Percentiles rank a stretch among this genome's conserved stretches.
Evolutionary conservation across 352 stramenopile genomes (phyloP).

Genomic region (Phytophthora sp.): DNA sequence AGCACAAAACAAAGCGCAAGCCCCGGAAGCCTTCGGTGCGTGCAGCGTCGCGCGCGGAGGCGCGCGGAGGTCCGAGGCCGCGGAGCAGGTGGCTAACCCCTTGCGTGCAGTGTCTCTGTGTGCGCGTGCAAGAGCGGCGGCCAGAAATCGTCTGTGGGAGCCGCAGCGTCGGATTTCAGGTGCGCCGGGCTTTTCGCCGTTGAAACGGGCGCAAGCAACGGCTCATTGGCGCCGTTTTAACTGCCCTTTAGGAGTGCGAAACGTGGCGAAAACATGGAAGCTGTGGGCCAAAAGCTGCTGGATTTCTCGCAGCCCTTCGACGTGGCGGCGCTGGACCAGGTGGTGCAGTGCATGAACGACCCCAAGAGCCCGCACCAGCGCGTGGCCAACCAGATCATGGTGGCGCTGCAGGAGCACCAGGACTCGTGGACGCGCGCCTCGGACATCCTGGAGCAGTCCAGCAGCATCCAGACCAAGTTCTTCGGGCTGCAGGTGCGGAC

Average conservation of each 20-base stretch:
- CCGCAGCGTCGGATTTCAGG: conserved; percentile 24
- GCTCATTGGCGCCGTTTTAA: too few relatives aligned
- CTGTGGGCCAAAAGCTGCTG: conserved; percentile 90
- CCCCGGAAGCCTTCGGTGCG: conserved; percentile 21
- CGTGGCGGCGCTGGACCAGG: conserved; percentile 95
- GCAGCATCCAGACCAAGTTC: conserved; percentile 90
- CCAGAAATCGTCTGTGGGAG: conserved; percentile 3
- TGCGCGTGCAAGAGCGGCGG: conserved; percentile 26
- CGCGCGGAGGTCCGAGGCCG: too few relatives aligned
- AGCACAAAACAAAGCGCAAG: conserved; percentile 33
- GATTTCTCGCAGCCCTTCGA: conserved; percentile 97
- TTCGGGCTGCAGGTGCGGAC: conserved; percentile 90
- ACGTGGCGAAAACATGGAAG: conserved; percentile 69
- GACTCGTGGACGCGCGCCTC: conserved; percentile 94
- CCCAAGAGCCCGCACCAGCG: conserved; percentile 93
- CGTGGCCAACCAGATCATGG: conserved; percentile 94
- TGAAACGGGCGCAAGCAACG: too few relatives aligned
- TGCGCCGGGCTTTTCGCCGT: too few relatives aligned
- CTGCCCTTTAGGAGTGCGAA: conserved; percentile 8
- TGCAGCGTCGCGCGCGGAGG: too few relatives aligned
- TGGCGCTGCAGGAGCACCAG: conserved; percentile 93
- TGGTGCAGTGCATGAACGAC: conserved; percentile 97
- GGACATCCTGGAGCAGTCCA: conserved; percentile 96
- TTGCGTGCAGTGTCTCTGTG: conserved; percentile 14
- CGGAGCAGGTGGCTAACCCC: too few relatives aligned